Conservation (phyloP, 257 asterid genomes). For the Handroanthus guayacan region DNA sequence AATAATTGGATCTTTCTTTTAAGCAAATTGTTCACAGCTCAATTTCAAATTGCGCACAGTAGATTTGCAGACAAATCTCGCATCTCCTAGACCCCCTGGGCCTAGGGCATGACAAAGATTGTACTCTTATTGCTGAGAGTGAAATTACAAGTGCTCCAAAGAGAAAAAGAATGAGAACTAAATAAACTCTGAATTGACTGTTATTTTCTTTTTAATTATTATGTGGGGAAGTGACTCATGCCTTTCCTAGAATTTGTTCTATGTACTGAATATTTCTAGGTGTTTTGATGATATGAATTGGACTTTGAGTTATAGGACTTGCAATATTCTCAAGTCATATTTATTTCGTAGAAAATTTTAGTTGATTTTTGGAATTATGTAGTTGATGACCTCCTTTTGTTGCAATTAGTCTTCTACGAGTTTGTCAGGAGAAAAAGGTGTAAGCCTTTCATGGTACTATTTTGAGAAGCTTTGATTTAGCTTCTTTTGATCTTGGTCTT, state of each 20-base stretch:
- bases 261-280: neutral
- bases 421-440: neutral
- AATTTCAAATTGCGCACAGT: no score
- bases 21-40: no score
- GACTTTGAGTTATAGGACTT: neutral
- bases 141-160: neutral
- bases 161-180: neutral
- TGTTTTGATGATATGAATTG: no score
- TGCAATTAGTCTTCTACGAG: neutral
- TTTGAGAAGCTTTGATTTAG: neutral
- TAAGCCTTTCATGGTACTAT: neutral
- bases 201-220: no score
- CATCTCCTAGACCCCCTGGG: no score
- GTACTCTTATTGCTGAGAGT: neutral
- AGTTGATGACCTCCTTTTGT: constrained; percentile 12
- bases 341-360: neutral
- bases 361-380: neutral
- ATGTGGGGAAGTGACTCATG: neutral
- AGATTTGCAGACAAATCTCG: no score
- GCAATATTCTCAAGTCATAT: neutral
- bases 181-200: neutral
- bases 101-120: no score
- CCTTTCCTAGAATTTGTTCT: neutral
- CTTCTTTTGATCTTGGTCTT: constrained; percentile 13
- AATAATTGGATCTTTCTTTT: no score